Evolutionary conservation across 2,329 filamentous ascomycete genomes (phyloP), one percentile per base, ranked within the genome.

Genomic region (Thelonectria olida): DNA sequence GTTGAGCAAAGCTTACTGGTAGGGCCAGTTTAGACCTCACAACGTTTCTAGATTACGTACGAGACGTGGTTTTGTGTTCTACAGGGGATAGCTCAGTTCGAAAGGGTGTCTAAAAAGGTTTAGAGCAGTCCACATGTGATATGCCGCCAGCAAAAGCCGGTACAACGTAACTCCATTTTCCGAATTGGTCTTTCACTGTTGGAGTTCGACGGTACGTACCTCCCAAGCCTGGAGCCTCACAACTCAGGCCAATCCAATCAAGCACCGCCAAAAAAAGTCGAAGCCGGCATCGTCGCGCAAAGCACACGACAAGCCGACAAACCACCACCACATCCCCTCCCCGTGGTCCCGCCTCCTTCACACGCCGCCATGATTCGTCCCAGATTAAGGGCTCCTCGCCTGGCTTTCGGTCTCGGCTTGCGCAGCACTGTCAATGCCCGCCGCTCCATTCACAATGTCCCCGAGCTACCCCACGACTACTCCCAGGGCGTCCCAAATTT

Each of bases 401-500:
- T 75, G 62, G 74, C 73, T 71, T 77, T 75, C 59, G 74, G 77
- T 67, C 65, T 76, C 60, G 74, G 71, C 69, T 67, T 73, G 66
- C 71, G 74, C 72, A 75, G 79, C 49, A 66, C 70, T 71, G 62
- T 71, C 72, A 70, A 70, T 64, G 66, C 69, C 61, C 68, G 76
- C 54, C 80, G 84, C 64, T 78, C 78, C 48, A 66, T 83, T 49
- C 85, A 88, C 71, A 63, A 74, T 41, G 73, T 87, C 22, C 83
- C 84, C n/a, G 51, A 70, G 36, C 78, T 87, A 65, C 71, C 69
- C 31, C 80, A 85, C 57, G 74, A 82, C 67, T 83, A 78, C 78
- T 74, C 75, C 51, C 60, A 83, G 44, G 85, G 83, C 61, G 82
- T 97, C 6, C 85, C 88, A n/a, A 87, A 88, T 13, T 83, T 98